Percentiles rank a stretch among this genome's conserved stretches.
These are phyloP conservation scores for Acarospora socialis DNA, from an alignment of 2,329 filamentous ascomycete genomes.

Conservation along the genomic window DNA sequence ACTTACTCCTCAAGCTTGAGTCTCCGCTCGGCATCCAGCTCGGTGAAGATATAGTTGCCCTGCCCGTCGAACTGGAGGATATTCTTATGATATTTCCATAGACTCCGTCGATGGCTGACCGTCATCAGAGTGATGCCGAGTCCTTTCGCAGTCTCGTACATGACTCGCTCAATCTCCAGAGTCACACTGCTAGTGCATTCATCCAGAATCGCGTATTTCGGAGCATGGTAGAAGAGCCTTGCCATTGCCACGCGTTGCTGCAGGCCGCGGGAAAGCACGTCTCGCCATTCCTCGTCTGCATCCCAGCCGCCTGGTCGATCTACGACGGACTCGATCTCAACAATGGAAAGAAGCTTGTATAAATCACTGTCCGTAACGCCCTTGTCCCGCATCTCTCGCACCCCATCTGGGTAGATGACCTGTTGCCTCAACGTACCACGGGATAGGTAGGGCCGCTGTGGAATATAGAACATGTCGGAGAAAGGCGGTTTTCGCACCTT, in stretches of 20 bases:
- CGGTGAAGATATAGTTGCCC: constrained; percentile 79
- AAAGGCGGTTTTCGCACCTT: constrained; percentile 83
- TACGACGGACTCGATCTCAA: constrained; percentile 73
- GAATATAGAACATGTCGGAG: constrained; percentile 94
- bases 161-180: constrained; percentile 80
- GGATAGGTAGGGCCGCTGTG: constrained; percentile 85
- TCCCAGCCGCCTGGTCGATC: constrained; percentile 71
- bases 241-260: constrained; percentile 98
- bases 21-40: constrained; percentile 73
- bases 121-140: constrained; percentile 94
- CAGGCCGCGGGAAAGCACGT: constrained; percentile 78
- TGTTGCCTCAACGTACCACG: constrained; percentile 88
- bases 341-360: constrained; percentile 56
- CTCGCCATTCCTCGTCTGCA: constrained; percentile 90
- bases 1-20: constrained; percentile 70
- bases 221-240: constrained; percentile 81
- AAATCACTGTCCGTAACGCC: constrained; percentile 73
- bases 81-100: constrained; percentile 93
- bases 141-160: constrained; percentile 93
- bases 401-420: constrained; percentile 85
- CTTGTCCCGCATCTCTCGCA: constrained; percentile 75
- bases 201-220: constrained; percentile 88
- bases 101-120: constrained; percentile 73
- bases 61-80: constrained; percentile 96
- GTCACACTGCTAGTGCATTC: constrained; percentile 96